Conservation (phyloP, 2,329 filamentous ascomycete species). For the Diplodia corticola region DNA sequence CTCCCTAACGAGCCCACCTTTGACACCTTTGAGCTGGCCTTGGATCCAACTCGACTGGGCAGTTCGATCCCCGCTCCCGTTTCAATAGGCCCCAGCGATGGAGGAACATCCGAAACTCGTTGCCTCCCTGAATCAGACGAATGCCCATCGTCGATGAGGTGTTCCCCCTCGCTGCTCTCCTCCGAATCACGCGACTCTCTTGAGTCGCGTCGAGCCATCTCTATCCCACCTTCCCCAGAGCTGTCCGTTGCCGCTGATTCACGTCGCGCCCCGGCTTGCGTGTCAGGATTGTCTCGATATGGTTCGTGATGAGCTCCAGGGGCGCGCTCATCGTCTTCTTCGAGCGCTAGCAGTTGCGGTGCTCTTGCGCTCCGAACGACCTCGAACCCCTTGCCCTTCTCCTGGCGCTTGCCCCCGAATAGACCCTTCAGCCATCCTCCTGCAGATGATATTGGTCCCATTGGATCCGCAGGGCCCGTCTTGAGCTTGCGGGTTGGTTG, state of each 20-base stretch:
- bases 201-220: neutral
- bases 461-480: slow-evolving; percentile 92
- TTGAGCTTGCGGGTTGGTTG: slow-evolving; percentile 80
- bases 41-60: slow-evolving; percentile 64
- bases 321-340: slow-evolving; percentile 59
- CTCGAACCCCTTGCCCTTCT: slow-evolving; percentile 95
- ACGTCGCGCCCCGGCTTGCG: slow-evolving; percentile 15
- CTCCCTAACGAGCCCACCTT: slow-evolving; percentile 24
- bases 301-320: slow-evolving; percentile 40
- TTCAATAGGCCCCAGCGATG: slow-evolving; percentile 62
- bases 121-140: slow-evolving; percentile 44
- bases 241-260: neutral
- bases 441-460: slow-evolving; percentile 84
- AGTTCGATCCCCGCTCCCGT: slow-evolving; percentile 61
- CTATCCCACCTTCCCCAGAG: neutral
- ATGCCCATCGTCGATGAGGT: slow-evolving; percentile 44
- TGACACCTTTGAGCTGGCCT: slow-evolving; percentile 49
- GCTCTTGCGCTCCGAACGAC: slow-evolving; percentile 89
- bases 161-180: neutral
- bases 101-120: slow-evolving; percentile 53
- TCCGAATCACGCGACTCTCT: neutral
- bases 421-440: slow-evolving; percentile 84
- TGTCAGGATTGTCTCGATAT: slow-evolving; percentile 56
- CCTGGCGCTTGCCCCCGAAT: slow-evolving; percentile 82
- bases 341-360: slow-evolving; percentile 65